Conservation (phyloP, 768 basidiomycete genomes). For the Rhizopogon roseolus region DNA sequence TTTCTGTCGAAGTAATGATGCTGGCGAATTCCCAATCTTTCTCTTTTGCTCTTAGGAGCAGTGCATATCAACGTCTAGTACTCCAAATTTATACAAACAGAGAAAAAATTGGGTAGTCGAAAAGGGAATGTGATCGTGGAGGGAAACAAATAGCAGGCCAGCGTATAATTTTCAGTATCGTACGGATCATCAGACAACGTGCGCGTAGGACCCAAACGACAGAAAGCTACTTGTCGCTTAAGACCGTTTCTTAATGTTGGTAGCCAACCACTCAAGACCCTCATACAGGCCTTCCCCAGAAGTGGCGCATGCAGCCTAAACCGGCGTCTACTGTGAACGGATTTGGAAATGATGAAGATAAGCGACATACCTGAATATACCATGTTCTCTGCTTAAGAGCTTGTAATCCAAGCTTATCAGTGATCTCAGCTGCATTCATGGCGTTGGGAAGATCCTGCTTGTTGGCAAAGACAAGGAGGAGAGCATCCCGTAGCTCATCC, state of each 20-base stretch:
- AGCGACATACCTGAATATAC: conserved; percentile 85
- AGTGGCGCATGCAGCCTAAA: conserved; percentile 93
- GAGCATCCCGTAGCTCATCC: conserved; percentile 97
- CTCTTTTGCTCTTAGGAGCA: background rate
- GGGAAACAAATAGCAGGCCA: conserved; percentile 34
- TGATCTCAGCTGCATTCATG: conserved; percentile 99
- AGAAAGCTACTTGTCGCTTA: conserved; percentile 36
- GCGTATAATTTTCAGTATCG: conserved; percentile 52
- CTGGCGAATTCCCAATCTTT: background rate
- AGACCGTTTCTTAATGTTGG: conserved; percentile 83
- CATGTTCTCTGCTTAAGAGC: conserved; percentile 95
- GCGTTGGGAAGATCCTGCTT: conserved; percentile 99
- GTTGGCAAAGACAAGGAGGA: conserved; percentile 99
- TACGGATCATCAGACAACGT: conserved; percentile 57
- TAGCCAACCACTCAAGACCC: conserved; percentile 94
- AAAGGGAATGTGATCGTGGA: conserved; percentile 21
- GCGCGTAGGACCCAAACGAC: conserved; percentile 43
- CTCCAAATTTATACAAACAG: conserved; percentile 25
- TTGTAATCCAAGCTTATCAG: conserved; percentile 98
- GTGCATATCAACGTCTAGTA: conserved; percentile 22
- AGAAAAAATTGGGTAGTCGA: conserved; percentile 20
- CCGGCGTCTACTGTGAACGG: conserved; percentile 12
- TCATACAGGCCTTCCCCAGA: conserved; percentile 98
- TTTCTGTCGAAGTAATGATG: background rate
- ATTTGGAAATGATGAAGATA: background rate